Evolutionary conservation across 305 asterid species (phyloP).

Genomic region (Plantago coronopus): DNA sequence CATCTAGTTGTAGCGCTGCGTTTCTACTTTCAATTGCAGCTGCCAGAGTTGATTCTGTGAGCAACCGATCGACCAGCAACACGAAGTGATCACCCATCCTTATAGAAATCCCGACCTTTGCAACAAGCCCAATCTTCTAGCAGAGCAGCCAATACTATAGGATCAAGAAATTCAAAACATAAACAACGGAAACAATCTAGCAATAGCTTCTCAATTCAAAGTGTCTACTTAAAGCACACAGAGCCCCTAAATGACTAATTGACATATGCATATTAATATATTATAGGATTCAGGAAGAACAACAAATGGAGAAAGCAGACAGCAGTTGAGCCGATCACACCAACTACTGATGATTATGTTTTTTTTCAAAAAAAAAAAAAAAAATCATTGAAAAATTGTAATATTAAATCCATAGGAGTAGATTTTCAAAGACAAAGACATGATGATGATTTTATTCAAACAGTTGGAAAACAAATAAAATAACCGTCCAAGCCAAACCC

Average conservation of each 20-base stretch:
- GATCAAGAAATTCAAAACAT: constrained; percentile 8
- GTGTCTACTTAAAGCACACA: too few species aligned
- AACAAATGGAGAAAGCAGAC: background rate
- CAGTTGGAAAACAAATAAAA: background rate
- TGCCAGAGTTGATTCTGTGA: constrained; percentile 63
- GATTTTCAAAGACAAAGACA: background rate
- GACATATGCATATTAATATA: too few species aligned
- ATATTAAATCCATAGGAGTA: background rate
- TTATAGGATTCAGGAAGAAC: background rate
- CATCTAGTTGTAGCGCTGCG: constrained; percentile 24
- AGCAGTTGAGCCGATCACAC: too few species aligned
- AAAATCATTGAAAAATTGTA: background rate
- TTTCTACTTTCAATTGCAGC: constrained; percentile 56
- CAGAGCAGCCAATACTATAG: constrained; percentile 21
- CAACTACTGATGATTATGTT: too few species aligned
- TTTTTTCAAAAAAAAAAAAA: too few species aligned
- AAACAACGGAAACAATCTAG: background rate
- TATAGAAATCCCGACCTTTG: background rate
- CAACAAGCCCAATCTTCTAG: constrained; percentile 1
- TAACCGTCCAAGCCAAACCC: background rate
- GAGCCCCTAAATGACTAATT: too few species aligned
- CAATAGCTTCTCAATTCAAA: background rate
- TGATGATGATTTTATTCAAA: background rate
- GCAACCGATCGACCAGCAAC: constrained; percentile 68
- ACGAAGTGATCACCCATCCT: constrained; percentile 90